Evolutionary conservation across 441 rosid species (phyloP).

Genomic region (Gossypium laxum): DNA sequence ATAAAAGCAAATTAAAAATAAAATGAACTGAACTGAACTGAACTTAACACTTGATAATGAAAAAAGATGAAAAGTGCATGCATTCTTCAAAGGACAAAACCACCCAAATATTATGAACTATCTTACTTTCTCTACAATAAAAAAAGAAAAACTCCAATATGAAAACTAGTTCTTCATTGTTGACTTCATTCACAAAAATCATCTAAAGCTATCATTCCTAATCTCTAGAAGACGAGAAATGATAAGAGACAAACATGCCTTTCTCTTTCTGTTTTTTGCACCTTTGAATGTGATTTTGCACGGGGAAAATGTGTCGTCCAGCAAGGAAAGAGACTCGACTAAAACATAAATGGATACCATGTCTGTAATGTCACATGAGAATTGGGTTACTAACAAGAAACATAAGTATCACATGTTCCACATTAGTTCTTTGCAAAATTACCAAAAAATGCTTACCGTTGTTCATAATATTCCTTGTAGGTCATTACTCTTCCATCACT

Average conservation of each 20-base stretch:
- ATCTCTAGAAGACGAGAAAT: neutral
- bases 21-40: neutral
- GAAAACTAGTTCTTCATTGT: neutral
- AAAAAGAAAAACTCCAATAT: neutral
- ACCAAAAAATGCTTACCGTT: constrained; percentile 27
- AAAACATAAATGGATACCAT: constrained; percentile 34
- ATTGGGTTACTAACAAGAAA: neutral
- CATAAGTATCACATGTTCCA: constrained; percentile 1
- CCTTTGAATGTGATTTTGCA: constrained; percentile 38
- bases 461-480: constrained; percentile 45
- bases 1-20: neutral
- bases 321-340: constrained; percentile 34
- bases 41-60: neutral
- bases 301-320: constrained; percentile 47
- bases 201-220: neutral
- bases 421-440: neutral
- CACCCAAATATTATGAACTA: neutral
- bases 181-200: neutral
- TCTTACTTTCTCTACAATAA: neutral
- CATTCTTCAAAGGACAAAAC: neutral
- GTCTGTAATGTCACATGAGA: constrained; percentile 31
- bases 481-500: constrained; percentile 33
- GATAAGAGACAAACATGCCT: constrained; percentile 32
- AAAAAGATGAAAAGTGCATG: neutral
- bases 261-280: constrained; percentile 38